Conservation (phyloP, 495 filamentous ascomycete genomes). For the Hapsidospora chrysogenum region DNA sequence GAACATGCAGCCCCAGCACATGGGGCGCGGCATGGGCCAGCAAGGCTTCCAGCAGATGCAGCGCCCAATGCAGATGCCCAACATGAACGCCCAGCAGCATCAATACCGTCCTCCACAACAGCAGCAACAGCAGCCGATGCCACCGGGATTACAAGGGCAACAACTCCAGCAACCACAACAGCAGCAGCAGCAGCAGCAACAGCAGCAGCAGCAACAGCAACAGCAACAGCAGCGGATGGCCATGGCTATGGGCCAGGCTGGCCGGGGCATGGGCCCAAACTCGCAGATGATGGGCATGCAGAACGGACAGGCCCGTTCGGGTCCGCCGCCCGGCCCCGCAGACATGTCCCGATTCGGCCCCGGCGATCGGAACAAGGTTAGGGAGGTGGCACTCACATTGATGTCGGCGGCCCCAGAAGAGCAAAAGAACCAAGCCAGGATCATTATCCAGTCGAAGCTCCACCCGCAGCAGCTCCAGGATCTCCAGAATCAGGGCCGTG, state of each 20-base stretch:
- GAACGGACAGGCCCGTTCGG: constrained; percentile 8
- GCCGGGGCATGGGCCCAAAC: constrained; percentile 16
- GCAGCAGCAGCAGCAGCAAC: constrained; percentile 10
- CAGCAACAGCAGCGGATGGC: constrained; percentile 17
- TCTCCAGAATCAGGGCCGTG: constrained; percentile 15
- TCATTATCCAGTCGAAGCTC: constrained; percentile 13
- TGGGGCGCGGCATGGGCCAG: constrained; percentile 20
- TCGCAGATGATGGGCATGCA: constrained; percentile 23
- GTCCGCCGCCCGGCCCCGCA: constrained; percentile 6
- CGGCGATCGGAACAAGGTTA: constrained; percentile 13
- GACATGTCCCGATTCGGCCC: constrained; percentile 10
- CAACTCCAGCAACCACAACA: constrained; percentile 3
- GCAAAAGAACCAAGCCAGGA: constrained; percentile 15
- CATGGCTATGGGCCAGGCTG: constrained; percentile 15
- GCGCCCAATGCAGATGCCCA: constrained; percentile 29
- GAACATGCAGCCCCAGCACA: constrained; percentile 9
- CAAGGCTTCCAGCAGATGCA: constrained; percentile 29
- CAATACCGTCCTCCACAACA: background rate
- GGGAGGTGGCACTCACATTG: constrained; percentile 11
- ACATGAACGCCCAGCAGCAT: constrained; percentile 11
- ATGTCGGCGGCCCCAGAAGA: constrained; percentile 12
- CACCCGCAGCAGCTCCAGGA: constrained; percentile 13
- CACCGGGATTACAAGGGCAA: constrained; percentile 11
- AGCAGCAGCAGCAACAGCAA: background rate
- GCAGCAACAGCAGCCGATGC: constrained; percentile 14